phyloP scores from a whole-genome alignment of 2,329 filamentous ascomycete genomes.

The Pezicula rhizophila region DNA sequence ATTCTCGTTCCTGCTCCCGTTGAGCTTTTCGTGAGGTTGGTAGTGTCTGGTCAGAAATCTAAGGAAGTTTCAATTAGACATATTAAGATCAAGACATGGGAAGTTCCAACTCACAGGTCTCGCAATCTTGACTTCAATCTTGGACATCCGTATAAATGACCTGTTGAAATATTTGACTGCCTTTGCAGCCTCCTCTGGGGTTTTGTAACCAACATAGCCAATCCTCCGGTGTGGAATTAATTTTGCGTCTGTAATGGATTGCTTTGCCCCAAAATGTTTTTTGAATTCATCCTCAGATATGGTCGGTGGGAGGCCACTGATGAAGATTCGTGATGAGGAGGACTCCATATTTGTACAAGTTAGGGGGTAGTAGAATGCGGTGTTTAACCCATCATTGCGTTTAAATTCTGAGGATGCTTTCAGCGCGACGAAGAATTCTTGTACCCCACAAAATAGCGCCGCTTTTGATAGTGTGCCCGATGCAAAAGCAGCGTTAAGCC shows the following conservation, averaged over 20 bases:
- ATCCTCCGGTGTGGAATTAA: constrained; percentile 85
- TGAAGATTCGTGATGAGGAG: constrained; percentile 58
- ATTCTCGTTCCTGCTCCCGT: constrained; percentile 26
- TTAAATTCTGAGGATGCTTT: background rate
- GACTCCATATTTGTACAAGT: constrained; percentile 25
- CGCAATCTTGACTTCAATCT: constrained; percentile 83
- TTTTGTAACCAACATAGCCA: constrained; percentile 92
- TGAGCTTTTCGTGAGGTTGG: constrained; percentile 32
- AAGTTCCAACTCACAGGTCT: constrained; percentile 57
- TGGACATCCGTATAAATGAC: constrained; percentile 93
- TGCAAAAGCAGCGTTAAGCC: background rate
- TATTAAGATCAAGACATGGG: background rate
- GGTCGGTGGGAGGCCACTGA: constrained; percentile 79
- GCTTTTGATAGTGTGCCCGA: background rate
- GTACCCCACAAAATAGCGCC: background rate
- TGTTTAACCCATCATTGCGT: background rate
- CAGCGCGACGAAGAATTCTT: background rate
- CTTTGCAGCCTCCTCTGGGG: constrained; percentile 68
- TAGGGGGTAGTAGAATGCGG: background rate
- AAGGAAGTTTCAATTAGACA: constrained; percentile 6
- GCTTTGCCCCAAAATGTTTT: constrained; percentile 77
- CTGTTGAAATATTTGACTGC: constrained; percentile 95
- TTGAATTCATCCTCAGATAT: constrained; percentile 80
- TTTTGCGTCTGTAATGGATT: constrained; percentile 83
- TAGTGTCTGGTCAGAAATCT: constrained; percentile 31